Conservation (phyloP, 2,329 filamentous ascomycete species). For the Metarhizium rileyi region DNA sequence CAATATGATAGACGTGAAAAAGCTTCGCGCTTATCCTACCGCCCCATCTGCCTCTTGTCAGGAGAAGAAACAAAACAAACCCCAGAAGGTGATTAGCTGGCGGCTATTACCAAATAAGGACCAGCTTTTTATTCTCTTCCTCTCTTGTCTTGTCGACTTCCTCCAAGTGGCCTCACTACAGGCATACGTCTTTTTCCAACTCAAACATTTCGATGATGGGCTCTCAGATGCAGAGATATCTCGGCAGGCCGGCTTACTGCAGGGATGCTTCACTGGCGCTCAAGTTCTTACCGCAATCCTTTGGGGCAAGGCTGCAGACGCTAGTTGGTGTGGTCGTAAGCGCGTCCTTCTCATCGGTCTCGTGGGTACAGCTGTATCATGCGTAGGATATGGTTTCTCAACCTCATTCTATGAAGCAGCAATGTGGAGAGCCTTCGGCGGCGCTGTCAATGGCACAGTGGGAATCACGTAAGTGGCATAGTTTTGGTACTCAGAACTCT, state of each 20-base stretch:
- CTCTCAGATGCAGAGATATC: conserved; percentile 47
- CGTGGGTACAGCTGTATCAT: conserved; percentile 55
- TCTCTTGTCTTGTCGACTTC: conserved; percentile 64
- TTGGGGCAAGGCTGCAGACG: conserved; percentile 59
- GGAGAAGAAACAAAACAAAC: conserved; percentile 14
- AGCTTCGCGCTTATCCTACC: not conserved
- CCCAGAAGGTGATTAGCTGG: conserved; percentile 46
- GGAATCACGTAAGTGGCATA: conserved; percentile 33
- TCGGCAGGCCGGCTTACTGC: conserved; percentile 58
- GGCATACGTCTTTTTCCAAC: conserved; percentile 67
- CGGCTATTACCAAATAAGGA: conserved; percentile 58
- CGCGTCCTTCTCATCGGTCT: conserved; percentile 61
- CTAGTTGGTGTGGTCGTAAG: conserved; percentile 53
- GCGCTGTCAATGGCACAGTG: conserved; percentile 41
- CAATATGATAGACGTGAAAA: not conserved
- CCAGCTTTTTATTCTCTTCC: conserved; percentile 59
- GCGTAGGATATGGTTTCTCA: conserved; percentile 64
- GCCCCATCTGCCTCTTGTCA: not conserved
- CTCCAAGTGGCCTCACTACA: conserved; percentile 60
- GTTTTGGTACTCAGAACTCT: not conserved
- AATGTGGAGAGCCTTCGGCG: conserved; percentile 56
- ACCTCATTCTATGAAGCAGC: conserved; percentile 54
- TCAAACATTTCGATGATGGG: conserved; percentile 53
- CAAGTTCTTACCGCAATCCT: conserved; percentile 65
- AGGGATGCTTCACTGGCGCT: conserved; percentile 62